phyloP scores from a whole-genome alignment of 2,329 filamentous ascomycete genomes.

The Sarocladium oryzae region DNA sequence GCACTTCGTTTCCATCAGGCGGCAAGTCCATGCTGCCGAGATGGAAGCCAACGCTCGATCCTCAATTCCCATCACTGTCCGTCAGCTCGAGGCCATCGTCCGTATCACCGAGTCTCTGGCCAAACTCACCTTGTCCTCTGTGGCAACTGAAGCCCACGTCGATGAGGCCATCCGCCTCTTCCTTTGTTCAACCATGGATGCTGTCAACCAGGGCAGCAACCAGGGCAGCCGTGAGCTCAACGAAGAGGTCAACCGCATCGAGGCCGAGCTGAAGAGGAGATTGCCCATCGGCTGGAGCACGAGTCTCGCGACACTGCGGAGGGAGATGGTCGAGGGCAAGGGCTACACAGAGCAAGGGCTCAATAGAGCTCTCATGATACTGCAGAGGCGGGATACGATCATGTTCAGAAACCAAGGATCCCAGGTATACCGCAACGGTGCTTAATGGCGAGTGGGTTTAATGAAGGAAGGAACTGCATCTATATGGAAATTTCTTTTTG shows the following conservation, averaged over 20 bases:
- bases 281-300: constrained; percentile 95
- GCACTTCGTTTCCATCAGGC: constrained; percentile 93
- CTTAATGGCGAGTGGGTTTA: constrained; percentile 32
- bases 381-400: constrained; percentile 83
- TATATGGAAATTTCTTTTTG: neutral
- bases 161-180: constrained; percentile 97
- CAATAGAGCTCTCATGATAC: constrained; percentile 74
- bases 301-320: constrained; percentile 73
- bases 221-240: constrained; percentile 82
- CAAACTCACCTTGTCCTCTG: constrained; percentile 77
- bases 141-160: constrained; percentile 86
- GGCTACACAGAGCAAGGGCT: constrained; percentile 84
- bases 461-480: neutral
- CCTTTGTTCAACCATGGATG: constrained; percentile 95
- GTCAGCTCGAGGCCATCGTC: constrained; percentile 93
- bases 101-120: constrained; percentile 95
- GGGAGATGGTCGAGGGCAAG: constrained; percentile 88
- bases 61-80: constrained; percentile 94
- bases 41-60: constrained; percentile 83
- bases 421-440: constrained; percentile 68
- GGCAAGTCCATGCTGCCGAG: constrained; percentile 88
- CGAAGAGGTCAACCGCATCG: constrained; percentile 80
- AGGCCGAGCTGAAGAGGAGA: constrained; percentile 79
- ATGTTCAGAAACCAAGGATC: constrained; percentile 71
- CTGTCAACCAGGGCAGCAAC: constrained; percentile 82